These are phyloP conservation scores for Heliocybe sulcata DNA, from an alignment of 1,284 basidiomycete species.

Conservation along the genomic window DNA sequence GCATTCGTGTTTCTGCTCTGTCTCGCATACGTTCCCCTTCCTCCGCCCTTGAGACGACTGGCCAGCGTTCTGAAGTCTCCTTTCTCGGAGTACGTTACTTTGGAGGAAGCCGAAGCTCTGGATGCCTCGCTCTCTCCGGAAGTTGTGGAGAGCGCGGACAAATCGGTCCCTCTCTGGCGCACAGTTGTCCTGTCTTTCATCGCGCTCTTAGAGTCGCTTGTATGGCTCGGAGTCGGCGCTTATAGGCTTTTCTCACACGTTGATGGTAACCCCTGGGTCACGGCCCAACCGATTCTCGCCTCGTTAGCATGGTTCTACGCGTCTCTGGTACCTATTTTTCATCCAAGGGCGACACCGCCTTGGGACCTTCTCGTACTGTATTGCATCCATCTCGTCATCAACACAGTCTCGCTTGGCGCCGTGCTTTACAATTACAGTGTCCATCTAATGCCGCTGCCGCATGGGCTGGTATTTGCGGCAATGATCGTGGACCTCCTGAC, in stretches of 20 bases:
- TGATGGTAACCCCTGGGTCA: conserved; percentile 19
- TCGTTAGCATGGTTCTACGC: conserved; percentile 54
- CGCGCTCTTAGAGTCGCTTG: conserved; percentile 39
- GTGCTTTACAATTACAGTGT: conserved; percentile 39
- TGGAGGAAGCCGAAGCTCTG: conserved; percentile 54
- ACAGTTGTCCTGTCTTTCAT: conserved; percentile 42
- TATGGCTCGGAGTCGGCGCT: conserved; percentile 42
- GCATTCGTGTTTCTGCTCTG: conserved; percentile 38
- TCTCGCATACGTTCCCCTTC: conserved; percentile 28
- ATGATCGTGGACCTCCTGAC: conserved; percentile 36
- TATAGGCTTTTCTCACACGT: conserved; percentile 30
- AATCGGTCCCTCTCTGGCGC: conserved; percentile 43
- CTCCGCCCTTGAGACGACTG: conserved; percentile 17
- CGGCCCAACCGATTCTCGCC: conserved; percentile 30
- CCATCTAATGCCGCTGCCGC: conserved; percentile 28
- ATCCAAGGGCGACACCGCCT: conserved; percentile 37
- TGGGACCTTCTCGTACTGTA: conserved; percentile 48
- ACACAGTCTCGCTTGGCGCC: conserved; percentile 38
- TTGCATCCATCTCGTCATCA: conserved; percentile 31
- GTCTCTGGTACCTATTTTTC: conserved; percentile 29
- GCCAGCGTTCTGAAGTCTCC: conserved; percentile 24
- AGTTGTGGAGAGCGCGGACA: conserved; percentile 14
- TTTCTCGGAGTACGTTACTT: conserved; percentile 41
- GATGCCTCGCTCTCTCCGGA: conserved; percentile 19
- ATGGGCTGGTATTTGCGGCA: conserved; percentile 19